Conservation (phyloP, 2,329 filamentous ascomycete species). For the Diplodia scrobiculata region DNA sequence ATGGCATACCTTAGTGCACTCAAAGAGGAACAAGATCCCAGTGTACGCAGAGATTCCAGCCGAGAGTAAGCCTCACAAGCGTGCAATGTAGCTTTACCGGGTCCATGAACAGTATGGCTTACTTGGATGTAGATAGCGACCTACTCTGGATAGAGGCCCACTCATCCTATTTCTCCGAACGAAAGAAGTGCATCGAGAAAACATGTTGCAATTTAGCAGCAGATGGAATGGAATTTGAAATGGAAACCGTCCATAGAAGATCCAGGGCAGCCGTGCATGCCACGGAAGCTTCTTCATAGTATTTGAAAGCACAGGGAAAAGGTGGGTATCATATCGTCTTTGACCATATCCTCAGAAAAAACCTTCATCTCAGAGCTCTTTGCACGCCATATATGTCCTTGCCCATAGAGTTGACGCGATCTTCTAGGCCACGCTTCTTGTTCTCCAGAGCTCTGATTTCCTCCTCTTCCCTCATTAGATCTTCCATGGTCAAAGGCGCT, state of each 20-base stretch:
- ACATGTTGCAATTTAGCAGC: no score
- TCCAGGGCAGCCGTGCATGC: neutral
- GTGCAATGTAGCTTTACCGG: neutral
- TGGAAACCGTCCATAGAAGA: neutral
- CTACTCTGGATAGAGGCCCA: neutral
- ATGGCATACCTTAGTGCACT: neutral
- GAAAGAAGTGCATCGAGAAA: neutral
- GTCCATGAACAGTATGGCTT: neutral
- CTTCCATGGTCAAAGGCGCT: conserved; percentile 65
- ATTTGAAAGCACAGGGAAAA: neutral
- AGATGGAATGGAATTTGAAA: no score
- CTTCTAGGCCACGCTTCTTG: conserved; percentile 64
- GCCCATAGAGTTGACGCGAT: conserved; percentile 68
- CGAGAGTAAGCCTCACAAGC: neutral
- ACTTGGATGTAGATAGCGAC: neutral
- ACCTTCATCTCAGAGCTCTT: conserved; percentile 9
- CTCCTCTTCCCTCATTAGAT: conserved; percentile 69
- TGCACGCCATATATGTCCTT: conserved; percentile 54
- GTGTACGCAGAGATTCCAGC: neutral
- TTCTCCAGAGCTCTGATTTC: conserved; percentile 65
- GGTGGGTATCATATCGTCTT: conserved; percentile 18
- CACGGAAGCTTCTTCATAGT: no score
- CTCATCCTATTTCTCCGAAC: neutral
- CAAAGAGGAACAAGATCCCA: no score
- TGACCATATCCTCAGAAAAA: neutral